Percentiles rank a stretch among this genome's conserved stretches.
Conservation (phyloP, 1,284 basidiomycete genomes). For the Coniophora puteana region DNA sequence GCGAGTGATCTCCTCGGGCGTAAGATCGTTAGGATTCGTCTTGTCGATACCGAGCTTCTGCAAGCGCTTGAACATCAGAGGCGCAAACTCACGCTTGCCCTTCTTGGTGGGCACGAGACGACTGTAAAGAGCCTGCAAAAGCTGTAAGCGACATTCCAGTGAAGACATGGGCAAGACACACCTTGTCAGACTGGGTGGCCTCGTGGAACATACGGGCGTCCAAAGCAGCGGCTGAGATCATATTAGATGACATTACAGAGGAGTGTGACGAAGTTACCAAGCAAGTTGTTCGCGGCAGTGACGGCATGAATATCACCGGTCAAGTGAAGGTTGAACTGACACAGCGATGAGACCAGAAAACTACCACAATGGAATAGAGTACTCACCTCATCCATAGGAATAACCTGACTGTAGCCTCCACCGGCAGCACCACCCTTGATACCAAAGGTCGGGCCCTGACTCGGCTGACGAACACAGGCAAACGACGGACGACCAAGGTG, state of each 20-base stretch:
- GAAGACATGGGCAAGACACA: conserved; percentile 17
- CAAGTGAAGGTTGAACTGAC: conserved; percentile 91
- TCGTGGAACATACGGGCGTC: conserved; percentile 99
- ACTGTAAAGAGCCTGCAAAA: conserved; percentile 72
- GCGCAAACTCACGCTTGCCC: conserved; percentile 92
- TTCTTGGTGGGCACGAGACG: conserved; percentile 93
- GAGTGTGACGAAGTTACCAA: conserved; percentile 45
- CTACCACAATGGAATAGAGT: neutral
- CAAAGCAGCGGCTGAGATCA: conserved; percentile 78
- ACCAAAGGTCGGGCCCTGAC: conserved; percentile 98
- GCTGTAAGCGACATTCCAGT: neutral
- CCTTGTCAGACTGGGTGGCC: conserved; percentile 92
- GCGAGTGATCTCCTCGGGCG: conserved; percentile 85
- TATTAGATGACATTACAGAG: conserved; percentile 9
- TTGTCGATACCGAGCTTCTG: conserved; percentile 96
- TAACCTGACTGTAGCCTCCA: conserved; percentile 98
- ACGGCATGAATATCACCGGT: conserved; percentile 99
- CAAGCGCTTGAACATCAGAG: conserved; percentile 94
- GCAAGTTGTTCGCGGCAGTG: conserved; percentile 95
- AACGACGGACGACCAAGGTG: conserved; percentile 92
- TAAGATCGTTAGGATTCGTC: conserved; percentile 89
- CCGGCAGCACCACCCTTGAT: conserved; percentile 99
- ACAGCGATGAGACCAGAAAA: conserved; percentile 8
- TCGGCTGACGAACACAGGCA: conserved; percentile 98
- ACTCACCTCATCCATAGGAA: conserved; percentile 95